Evolutionary conservation across 495 filamentous ascomycete genomes (phyloP).

Genomic region (Cryomyces antarcticus): DNA sequence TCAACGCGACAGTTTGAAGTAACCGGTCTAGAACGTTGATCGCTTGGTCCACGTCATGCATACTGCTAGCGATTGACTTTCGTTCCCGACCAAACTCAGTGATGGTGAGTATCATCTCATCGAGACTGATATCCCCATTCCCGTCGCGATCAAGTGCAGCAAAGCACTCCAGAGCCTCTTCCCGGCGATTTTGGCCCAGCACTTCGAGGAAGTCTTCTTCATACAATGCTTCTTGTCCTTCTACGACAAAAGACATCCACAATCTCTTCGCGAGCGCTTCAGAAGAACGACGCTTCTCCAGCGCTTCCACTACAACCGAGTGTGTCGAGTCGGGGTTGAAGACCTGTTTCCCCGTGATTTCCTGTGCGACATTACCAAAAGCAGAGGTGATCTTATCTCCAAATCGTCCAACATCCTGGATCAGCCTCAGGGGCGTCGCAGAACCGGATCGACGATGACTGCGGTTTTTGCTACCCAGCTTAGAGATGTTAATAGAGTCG

Average conservation of each 20-base stretch:
- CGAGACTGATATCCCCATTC: constrained; percentile 84
- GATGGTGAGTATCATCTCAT: constrained; percentile 85
- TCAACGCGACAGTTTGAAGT: constrained; percentile 52
- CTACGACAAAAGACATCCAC: constrained; percentile 96
- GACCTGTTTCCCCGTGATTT: constrained; percentile 84
- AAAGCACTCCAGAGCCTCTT: constrained; percentile 72
- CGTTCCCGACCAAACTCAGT: constrained; percentile 64
- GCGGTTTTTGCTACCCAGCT: constrained; percentile 23
- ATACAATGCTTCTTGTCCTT: constrained; percentile 62
- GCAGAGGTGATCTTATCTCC: constrained; percentile 81
- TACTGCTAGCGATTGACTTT: constrained; percentile 68
- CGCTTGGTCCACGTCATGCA: constrained; percentile 94
- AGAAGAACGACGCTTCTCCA: constrained; percentile 61
- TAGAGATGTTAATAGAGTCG: constrained; percentile 38
- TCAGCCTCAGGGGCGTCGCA: constrained; percentile 53
- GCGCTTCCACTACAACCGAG: constrained; percentile 68
- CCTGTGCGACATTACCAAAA: constrained; percentile 84
- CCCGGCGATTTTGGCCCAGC: constrained; percentile 46
- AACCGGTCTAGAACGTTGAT: constrained; percentile 78
- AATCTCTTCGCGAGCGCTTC: constrained; percentile 80
- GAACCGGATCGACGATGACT: constrained; percentile 32
- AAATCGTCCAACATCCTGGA: constrained; percentile 58
- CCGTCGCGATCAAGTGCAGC: constrained; percentile 57
- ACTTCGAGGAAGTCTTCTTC: constrained; percentile 73
- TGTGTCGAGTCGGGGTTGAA: constrained; percentile 82